Base-by-base conservation (phyloP, 129 eudicot species). In the Sambucus nigra region DNA sequence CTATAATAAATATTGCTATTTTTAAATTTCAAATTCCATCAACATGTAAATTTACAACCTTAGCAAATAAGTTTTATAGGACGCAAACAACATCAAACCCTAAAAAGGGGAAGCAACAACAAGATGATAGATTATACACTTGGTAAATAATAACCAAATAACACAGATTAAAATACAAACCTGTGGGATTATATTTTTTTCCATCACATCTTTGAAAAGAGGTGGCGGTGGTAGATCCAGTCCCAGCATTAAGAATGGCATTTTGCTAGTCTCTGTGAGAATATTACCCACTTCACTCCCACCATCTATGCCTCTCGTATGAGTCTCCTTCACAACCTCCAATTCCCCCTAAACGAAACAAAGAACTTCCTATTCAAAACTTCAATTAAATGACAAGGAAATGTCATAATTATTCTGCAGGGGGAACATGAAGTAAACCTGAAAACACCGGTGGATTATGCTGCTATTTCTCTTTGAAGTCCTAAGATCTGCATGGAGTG, bases 211-310 rank as follows among this genome's bases (percentile, higher is more conserved):
- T 55, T 82, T 75, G 53, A 82, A 91, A 57, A 91, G 87, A 7
- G 99, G 99, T 1, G 95, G 99, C 1, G 95, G 95, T 6, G 99
- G 91, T 61, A 91, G 80, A 72, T 91, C 99, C 47, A 91, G 77
- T 20, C 99, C 99, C 57, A 91, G 94, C 99, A 91, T 91, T 68
- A 85, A 39, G 49, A 91, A 91, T 9, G 95, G 87, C 95, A 82
- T 85, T 63, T 68, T 76, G 69, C 83, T 85, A 23, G 76, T 74
- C 48, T 82, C 95, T 13, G 68, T 60, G 32, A 61, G 54, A 40
- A 64, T 76, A 57, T 39, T 73, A 56, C 33, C 38, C 24, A 1
- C 57, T 64, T 71, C 76, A 51, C 12, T 32, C 19, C 53, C 86
- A 47, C 76, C 68, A 53, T 77, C 72, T 14, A 67, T 19, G 22